Conservation (phyloP, 2,329 filamentous ascomycete species). For the Xylariaceae sp. region DNA sequence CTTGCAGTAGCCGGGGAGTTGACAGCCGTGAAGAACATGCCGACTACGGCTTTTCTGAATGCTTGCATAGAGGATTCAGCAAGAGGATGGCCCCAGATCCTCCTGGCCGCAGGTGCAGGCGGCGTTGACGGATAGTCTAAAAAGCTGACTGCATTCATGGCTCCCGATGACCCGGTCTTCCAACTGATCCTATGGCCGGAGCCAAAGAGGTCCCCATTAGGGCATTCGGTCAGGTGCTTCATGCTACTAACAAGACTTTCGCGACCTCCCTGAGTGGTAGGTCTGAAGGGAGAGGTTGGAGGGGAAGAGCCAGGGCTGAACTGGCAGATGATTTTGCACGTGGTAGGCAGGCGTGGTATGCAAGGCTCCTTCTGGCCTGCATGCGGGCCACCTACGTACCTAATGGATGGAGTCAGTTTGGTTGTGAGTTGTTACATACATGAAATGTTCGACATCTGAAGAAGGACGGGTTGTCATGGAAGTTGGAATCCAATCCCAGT, state of each 20-base stretch:
- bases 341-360: background rate
- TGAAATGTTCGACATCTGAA: background rate
- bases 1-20: too few species aligned
- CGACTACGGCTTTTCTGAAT: background rate
- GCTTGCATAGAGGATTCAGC: background rate
- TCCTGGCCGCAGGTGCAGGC: background rate
- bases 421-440: background rate
- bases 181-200: background rate
- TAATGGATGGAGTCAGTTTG: too few species aligned
- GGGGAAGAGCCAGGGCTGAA: background rate
- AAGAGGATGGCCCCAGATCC: background rate
- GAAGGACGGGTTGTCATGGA: background rate
- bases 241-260: background rate
- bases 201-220: background rate
- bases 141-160: background rate
- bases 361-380: background rate
- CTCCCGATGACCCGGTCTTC: background rate
- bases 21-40: background rate
- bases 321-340: background rate
- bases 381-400: background rate
- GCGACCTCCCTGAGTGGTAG: too few species aligned
- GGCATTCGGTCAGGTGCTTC: background rate
- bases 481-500: conserved; percentile 9
- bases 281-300: background rate
- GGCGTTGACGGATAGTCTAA: background rate